phyloP scores from a whole-genome alignment of 2,329 filamentous ascomycete species.

The Stagonosporopsis tanaceti region DNA sequence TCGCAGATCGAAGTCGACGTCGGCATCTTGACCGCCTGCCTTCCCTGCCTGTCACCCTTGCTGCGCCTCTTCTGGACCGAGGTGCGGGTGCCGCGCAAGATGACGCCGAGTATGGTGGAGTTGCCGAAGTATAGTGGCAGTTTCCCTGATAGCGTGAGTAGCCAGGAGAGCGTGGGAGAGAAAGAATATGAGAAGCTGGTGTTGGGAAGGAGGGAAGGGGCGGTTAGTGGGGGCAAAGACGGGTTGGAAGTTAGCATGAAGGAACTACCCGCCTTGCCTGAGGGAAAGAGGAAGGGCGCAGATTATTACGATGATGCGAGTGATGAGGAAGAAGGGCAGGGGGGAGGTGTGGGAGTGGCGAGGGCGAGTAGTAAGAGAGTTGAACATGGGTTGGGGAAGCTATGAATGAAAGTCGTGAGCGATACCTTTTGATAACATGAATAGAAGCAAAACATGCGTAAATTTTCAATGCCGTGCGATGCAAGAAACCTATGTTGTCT shows the following conservation, averaged over 20 bases:
- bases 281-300: constrained; percentile 5
- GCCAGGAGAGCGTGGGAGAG: background rate
- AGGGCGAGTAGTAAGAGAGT: constrained; percentile 3
- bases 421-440: no score
- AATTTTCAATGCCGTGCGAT: background rate
- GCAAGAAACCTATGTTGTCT: background rate
- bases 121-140: constrained; percentile 27
- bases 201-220: background rate
- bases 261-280: constrained; percentile 4
- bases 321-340: constrained; percentile 19
- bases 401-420: background rate
- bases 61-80: constrained; percentile 32
- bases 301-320: constrained; percentile 27
- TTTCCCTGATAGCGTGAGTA: background rate
- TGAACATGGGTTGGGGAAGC: background rate
- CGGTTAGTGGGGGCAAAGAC: no score
- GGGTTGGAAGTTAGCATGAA: background rate
- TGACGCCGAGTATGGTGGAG: constrained; percentile 22
- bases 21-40: constrained; percentile 38
- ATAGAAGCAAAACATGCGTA: background rate
- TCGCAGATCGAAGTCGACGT: constrained; percentile 44
- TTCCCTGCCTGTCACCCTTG: constrained; percentile 37
- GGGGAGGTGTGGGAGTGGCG: constrained; percentile 9
- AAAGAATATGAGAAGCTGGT: background rate
- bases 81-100: constrained; percentile 17